Base-by-base conservation (phyloP, 2,329 filamentous ascomycete genomes). In the Fusarium annulatum region DNA sequence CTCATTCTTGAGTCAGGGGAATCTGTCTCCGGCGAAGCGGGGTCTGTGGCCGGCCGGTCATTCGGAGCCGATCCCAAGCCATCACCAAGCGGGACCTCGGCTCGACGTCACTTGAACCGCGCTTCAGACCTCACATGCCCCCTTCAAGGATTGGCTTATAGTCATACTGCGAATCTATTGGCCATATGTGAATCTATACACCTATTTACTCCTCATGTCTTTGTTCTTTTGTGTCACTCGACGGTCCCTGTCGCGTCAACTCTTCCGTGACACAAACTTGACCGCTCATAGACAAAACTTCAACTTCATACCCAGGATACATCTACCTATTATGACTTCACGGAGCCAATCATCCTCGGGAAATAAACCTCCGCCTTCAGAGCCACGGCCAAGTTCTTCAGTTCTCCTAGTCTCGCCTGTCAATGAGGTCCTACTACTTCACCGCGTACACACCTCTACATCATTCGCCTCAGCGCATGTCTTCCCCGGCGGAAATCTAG, bases 401-500 rank as follows among this genome's bases (percentile, higher is more conserved):
- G 91, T 98, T 52, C 85, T 98, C 39, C 88, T 98, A 19, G 86
- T 99, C 53, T 98, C 96, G 0, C 93, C 95, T 0, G 87, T 88
- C 57, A 98, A 98, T 81, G 91, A 97, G 81, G 90, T 98, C 52
- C 88, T 99, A 2, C 90, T 98, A 23, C 90, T 98, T 14, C 95
- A 95, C 81, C 92, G 96, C 71, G 94, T 97, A 6, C 88, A 92
- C 73, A 94, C 92, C 2, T 96, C 94, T 1, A 90, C 89, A 2
- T 93, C 95, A 6, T 98, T 98, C 79, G 90, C 96, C 8, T 96
- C 94, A 0, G 96, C 96, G 0, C 95, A 98, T 79, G 96, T 99
- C 69, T 99, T 99, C 76, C 96, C 96, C 0, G 96, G 96, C 39
- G 96, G 96, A 10, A 95, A 95, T 77, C 87, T 97, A 28, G 92